Evolutionary conservation across 2,329 filamentous ascomycete genomes (phyloP), one percentile per base, ranked within the genome.

Genomic region (Penicillium janthinellum): DNA sequence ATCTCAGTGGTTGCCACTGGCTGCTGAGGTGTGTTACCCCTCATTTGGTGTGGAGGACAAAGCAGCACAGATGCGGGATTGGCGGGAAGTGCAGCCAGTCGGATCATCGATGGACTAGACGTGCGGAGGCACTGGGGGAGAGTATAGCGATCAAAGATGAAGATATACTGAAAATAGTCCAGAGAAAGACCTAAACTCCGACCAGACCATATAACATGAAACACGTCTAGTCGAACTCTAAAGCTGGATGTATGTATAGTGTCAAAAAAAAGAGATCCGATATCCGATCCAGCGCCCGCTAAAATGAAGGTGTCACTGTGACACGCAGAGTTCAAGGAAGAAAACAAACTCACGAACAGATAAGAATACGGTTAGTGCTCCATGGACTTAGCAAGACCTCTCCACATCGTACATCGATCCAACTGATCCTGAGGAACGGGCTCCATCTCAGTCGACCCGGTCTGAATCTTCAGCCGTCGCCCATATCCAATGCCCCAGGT

Each of bases 401-500:
- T 56, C 66, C 66, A 68, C 60, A 67, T 61, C 5, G 28, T 49
- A 52, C 66, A 67, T 56, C 58, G 59, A 31, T 68, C 45, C 5
- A 39, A 12, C 37, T 67, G 62, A 4, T 42, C 39, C 15, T 31
- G 8, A 5, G 67, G 67, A 20, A 69, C 51, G 1, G 11, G 5
- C 53, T 69, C 67, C 66, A 69, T 69, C 10, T 55, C 52, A 0
- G 67, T 68, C 3, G 61, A 57, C 45, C 67, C 67, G 4, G 64
- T 68, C 38, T 68, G 61, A 2, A 69, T 51, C 45, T 59, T 62
- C 34, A 69, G 47, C 5, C 67, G 58, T 15, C 62, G 55, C 10
- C 64, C 65, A 0, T 53, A 45, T 0, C 54, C 64, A 37, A 52
- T 45, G 4, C 61, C 63, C 65, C 62, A 69, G 3, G 58, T n/a